Evolutionary conservation across 306 rosid species (phyloP), one percentile per base, ranked within the genome.

Genomic region (Inga leiocalycina): DNA sequence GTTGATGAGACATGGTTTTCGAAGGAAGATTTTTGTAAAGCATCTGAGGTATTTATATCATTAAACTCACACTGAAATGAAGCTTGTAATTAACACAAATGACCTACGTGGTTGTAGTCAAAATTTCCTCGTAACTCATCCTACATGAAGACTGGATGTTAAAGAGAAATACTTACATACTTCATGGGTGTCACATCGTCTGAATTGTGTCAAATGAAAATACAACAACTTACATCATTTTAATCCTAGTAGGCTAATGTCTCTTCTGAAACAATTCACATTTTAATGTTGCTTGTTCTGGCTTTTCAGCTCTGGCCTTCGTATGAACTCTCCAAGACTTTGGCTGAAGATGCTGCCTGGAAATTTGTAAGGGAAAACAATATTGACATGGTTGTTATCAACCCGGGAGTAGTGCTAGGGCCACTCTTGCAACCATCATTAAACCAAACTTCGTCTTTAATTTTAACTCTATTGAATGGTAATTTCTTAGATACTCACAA

Each of bases 1-100:
- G 71, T 32, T 32, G 71, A 65, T 65, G 71, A 65, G 43, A 65
- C 44, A 32, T 65, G 71, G 71, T 32, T 65, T 65, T 65, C 71
- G 8, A 32, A 65, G 11, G 10, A 17, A 30, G 20, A 34, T 15
- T 65, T 65, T 3, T 65, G 71, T 5, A 6, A 15, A 3, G n/a
- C 6, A 32, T 65, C 43, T 15, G 20, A 32, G 71, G 70, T 30
- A 30, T 32, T n/a, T 22, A n/a, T 22, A 59, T 59, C 32, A 9
- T n/a, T 59, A 59, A 59, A 59, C 66, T 59, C 5, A 10, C 34
- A 59, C 6, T 10, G 14, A 22, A 59, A 59, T 22, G 34, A 59
- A 59, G 32, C 1, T 61, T 22, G 34, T 59, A 59, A 22, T 59
- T 22, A 59, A n/a, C 4, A 1, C 15, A 9, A 24, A n/a, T 22